Conservation (phyloP, 2,329 filamentous ascomycete species). For the Elsinoe batatas region DNA sequence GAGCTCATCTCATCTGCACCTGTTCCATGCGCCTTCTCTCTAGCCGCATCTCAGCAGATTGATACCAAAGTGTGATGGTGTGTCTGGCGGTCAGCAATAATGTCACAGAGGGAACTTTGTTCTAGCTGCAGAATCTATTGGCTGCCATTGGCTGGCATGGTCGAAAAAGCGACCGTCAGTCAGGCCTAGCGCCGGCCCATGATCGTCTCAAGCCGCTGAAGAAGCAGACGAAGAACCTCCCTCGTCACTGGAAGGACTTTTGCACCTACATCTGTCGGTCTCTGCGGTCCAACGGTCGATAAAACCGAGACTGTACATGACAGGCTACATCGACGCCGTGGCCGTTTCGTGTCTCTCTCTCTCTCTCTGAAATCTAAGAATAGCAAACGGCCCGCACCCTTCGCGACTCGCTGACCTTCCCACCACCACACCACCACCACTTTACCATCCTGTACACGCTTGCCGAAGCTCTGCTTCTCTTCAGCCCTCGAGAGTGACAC, state of each 20-base stretch:
- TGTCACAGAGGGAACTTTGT: no score
- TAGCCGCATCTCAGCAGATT: background rate
- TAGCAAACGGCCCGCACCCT: conserved; percentile 12
- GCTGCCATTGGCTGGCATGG: background rate
- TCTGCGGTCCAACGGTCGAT: conserved; percentile 13
- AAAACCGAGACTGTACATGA: conserved; percentile 9
- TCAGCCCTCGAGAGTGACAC: background rate
- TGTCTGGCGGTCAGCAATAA: conserved; percentile 3
- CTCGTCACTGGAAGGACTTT: background rate
- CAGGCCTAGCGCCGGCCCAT: conserved; percentile 4
- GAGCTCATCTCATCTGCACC: background rate
- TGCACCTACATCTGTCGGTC: background rate
- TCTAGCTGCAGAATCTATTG: conserved; percentile 9
- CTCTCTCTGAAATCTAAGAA: conserved; percentile 13
- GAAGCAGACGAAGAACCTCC: background rate
- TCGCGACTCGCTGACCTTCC: conserved; percentile 12
- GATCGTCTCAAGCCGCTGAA: background rate
- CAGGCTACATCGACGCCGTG: background rate
- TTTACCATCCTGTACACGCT: background rate
- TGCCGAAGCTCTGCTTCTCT: background rate
- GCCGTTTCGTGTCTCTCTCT: conserved; percentile 10
- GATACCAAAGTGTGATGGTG: no score
- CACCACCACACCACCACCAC: background rate
- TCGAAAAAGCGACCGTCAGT: background rate
- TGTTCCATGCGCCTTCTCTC: background rate